Conservation (phyloP, 768 basidiomycete species). For the Naganishia vaughanmartiniae region DNA sequence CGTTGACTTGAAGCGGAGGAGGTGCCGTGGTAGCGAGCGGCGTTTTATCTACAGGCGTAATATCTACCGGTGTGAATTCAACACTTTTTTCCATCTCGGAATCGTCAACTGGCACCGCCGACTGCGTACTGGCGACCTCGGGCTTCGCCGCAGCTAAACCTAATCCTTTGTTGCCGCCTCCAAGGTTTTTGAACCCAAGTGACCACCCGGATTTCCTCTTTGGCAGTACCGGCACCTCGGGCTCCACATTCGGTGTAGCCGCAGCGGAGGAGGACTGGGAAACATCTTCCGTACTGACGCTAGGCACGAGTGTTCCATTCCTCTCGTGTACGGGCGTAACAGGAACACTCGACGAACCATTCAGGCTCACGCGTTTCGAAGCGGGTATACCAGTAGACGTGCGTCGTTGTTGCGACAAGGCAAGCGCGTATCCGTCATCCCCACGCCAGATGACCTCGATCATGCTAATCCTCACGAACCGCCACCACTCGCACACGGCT, state of each 20-base stretch:
- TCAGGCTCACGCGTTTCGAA: background rate
- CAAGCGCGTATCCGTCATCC: conserved; percentile 53
- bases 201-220: conserved; percentile 26
- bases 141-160: conserved; percentile 11
- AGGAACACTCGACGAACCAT: conserved; percentile 5
- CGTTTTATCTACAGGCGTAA: background rate
- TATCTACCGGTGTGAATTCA: background rate
- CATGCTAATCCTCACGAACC: conserved; percentile 75
- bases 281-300: background rate
- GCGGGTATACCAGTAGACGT: background rate
- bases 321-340: background rate
- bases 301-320: conserved; percentile 2
- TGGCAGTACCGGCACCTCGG: conserved; percentile 23
- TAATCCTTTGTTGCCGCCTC: conserved; percentile 15
- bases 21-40: background rate
- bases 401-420: background rate
- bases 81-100: background rate
- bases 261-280: background rate
- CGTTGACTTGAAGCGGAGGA: background rate
- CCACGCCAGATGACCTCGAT: conserved; percentile 89
- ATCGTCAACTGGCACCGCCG: background rate
- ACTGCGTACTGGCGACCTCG: background rate
- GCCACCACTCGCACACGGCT: conserved; percentile 85
- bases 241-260: background rate
- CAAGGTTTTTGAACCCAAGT: conserved; percentile 28